A percentile compares a stretch with the other conserved stretches of the same genome.
Evolutionary conservation across 257 asterid species (phyloP).

Genomic region (Cordia subcordata): DNA sequence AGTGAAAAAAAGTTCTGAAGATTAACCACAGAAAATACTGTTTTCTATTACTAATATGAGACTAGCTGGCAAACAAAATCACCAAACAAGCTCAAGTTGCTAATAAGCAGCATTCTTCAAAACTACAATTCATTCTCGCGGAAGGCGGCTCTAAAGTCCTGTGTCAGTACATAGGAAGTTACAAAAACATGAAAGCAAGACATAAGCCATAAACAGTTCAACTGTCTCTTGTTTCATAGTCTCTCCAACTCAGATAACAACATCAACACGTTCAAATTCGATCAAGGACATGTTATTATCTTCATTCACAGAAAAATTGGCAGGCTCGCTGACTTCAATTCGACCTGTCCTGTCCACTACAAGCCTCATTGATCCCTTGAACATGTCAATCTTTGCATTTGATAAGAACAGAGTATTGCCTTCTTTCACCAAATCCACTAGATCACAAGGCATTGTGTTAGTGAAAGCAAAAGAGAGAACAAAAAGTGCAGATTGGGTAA

Average conservation of each 20-base stretch:
- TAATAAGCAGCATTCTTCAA: too few species aligned
- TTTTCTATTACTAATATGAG: too few species aligned
- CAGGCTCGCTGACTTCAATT: slow-evolving; percentile 48
- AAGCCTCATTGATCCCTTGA: slow-evolving; percentile 85
- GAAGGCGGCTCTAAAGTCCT: too few species aligned
- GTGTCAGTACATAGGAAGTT: too few species aligned
- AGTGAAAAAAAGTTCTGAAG: too few species aligned
- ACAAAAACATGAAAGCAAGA: not conserved
- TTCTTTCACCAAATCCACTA: slow-evolving; percentile 68
- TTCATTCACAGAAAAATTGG: slow-evolving; percentile 49
- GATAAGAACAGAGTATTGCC: slow-evolving; percentile 54
- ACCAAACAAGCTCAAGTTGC: too few species aligned
- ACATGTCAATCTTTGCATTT: slow-evolving; percentile 71
- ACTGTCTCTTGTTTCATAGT: not conserved
- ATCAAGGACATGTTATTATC: slow-evolving; percentile 62
- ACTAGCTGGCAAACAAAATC: too few species aligned
- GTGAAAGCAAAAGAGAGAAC: slow-evolving; percentile 6
- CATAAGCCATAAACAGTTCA: not conserved
- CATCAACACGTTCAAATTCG: slow-evolving; percentile 69
- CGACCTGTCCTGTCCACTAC: slow-evolving; percentile 68
- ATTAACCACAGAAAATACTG: too few species aligned
- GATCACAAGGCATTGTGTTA: slow-evolving; percentile 10
- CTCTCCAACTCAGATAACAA: slow-evolving; percentile 38
- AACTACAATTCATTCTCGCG: too few species aligned
- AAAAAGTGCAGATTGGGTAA: not conserved